phyloP scores from a whole-genome alignment of 2,329 filamentous ascomycete genomes.

The Ophiostoma piceae region DNA sequence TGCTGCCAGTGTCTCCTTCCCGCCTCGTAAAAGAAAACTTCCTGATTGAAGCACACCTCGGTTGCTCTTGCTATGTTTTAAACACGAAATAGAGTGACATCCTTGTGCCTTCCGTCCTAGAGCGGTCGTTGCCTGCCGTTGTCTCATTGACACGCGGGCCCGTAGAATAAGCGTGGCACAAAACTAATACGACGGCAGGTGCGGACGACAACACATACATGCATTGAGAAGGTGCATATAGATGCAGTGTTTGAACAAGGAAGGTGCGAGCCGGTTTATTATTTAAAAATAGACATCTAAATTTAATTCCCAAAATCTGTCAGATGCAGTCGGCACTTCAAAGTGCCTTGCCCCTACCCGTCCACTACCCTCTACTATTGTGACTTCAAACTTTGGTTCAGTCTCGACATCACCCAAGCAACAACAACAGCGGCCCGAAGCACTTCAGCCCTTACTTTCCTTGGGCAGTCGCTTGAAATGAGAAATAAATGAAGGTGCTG shows the following conservation, averaged over 20 bases:
- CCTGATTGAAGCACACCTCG: background rate
- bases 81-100: background rate
- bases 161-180: background rate
- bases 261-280: background rate
- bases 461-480: too few species aligned
- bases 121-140: background rate
- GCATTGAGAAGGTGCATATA: background rate
- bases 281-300: background rate
- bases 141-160: background rate
- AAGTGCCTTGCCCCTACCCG: background rate
- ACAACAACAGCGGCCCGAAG: too few species aligned
- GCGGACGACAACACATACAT: background rate
- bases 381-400: too few species aligned
- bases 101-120: background rate
- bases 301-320: background rate
- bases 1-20: background rate
- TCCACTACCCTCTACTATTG: background rate
- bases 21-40: background rate
- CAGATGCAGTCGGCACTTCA: background rate
- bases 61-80: background rate
- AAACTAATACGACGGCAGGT: background rate
- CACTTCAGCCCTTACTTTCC: too few species aligned
- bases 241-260: background rate
- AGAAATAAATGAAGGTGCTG: too few species aligned
- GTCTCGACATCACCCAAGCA: too few species aligned